Evolutionary conservation across 495 filamentous ascomycete genomes (phyloP).

Genomic region (Neurospora sp.): DNA sequence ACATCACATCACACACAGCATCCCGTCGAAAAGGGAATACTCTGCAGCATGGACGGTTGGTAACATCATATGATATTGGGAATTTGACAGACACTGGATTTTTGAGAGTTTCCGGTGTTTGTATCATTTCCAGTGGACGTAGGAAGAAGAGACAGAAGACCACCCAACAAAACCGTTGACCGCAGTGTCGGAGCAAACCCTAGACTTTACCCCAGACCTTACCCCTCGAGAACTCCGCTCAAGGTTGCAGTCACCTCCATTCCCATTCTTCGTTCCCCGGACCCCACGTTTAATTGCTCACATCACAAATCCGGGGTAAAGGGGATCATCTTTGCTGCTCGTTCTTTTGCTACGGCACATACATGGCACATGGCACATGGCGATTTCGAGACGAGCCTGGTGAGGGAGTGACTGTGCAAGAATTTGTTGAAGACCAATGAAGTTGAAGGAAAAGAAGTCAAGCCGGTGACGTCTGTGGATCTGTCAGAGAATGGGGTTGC

Average conservation of each 20-base stretch:
- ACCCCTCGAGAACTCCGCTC: not conserved
- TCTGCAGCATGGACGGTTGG: not conserved
- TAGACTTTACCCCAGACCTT: not conserved
- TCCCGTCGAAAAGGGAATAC: not conserved
- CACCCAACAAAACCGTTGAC: not conserved
- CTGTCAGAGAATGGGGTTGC: not conserved
- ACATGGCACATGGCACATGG: not conserved
- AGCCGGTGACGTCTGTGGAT: not conserved
- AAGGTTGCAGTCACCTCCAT: not conserved
- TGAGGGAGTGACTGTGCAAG: not conserved
- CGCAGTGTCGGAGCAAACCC: not conserved
- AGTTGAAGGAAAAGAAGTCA: not conserved
- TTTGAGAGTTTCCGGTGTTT: not conserved
- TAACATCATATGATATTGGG: not conserved
- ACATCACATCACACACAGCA: not conserved
- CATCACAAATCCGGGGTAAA: not conserved
- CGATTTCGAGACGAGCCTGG: not conserved
- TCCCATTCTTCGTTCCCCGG: not conserved
- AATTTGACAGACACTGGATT: not conserved
- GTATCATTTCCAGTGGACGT: not conserved
- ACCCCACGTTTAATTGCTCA: not conserved
- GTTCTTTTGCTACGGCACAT: not conserved
- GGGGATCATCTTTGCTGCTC: not conserved
- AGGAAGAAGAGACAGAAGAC: not conserved
- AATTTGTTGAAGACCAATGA: not conserved